These are phyloP conservation scores for Favolaschia claudopus DNA, from an alignment of 768 basidiomycete species.

Conservation along the genomic window DNA sequence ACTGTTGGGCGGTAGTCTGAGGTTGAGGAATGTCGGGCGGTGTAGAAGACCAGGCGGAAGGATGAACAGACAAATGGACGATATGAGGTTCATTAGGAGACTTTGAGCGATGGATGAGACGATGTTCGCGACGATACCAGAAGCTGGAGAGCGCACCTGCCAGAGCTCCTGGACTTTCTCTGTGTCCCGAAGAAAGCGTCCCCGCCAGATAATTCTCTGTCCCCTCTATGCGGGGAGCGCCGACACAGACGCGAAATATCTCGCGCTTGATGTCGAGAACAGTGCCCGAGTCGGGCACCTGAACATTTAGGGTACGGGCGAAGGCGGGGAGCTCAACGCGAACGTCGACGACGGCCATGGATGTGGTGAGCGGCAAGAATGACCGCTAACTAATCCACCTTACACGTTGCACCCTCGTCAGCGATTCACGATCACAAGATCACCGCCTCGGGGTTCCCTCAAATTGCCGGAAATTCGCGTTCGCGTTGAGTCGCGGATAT, in stretches of 20 bases:
- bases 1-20: conserved; percentile 15
- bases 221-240: conserved; percentile 73
- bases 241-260: conserved; percentile 66
- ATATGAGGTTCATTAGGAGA: conserved; percentile 62
- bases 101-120: conserved; percentile 41
- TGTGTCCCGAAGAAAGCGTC: conserved; percentile 68
- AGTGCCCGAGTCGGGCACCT: conserved; percentile 54
- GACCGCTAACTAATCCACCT: neutral
- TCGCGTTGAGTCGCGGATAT: too few species aligned
- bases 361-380: conserved; percentile 17
- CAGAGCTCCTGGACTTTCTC: conserved; percentile 74
- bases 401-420: conserved; percentile 40
- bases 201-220: conserved; percentile 80
- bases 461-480: too few species aligned
- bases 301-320: conserved; percentile 68
- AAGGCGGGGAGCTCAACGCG: conserved; percentile 82
- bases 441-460: too few species aligned
- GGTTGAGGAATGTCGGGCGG: conserved; percentile 51
- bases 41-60: conserved; percentile 71
- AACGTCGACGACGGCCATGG: conserved; percentile 56
- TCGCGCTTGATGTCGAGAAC: conserved; percentile 72
- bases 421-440: conserved; percentile 33
- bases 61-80: conserved; percentile 82
- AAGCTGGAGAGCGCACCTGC: conserved; percentile 56
- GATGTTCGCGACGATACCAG: neutral